Conservation (phyloP, 768 basidiomycete genomes). For the Dendrothele bispora region DNA sequence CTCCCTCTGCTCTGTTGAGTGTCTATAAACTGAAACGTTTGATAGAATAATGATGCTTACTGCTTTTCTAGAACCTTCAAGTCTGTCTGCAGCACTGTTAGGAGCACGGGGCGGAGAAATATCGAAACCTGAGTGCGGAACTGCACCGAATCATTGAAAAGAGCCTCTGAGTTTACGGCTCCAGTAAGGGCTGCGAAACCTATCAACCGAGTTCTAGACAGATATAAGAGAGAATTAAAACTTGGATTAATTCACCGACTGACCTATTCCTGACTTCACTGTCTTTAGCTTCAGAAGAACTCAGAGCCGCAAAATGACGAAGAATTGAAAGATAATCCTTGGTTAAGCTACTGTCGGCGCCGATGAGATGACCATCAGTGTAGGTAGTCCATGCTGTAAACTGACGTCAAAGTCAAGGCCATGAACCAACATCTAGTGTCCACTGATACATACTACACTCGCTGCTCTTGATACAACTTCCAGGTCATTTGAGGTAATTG, state of each 20-base stretch:
- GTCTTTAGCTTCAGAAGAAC: slow-evolving; percentile 55
- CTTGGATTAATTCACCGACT: slow-evolving; percentile 11
- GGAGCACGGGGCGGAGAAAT: slow-evolving; percentile 71
- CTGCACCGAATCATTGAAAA: slow-evolving; percentile 71
- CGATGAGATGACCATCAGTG: slow-evolving; percentile 82
- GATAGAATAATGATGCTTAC: slow-evolving; percentile 41
- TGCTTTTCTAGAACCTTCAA: slow-evolving; percentile 62
- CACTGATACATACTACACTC: slow-evolving; percentile 60
- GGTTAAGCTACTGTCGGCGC: slow-evolving; percentile 70
- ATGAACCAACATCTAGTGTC: slow-evolving; percentile 1
- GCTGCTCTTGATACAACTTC: slow-evolving; percentile 79
- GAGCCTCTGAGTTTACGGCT: slow-evolving; percentile 79
- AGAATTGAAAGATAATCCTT: slow-evolving; percentile 70
- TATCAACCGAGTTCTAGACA: slow-evolving; percentile 73
- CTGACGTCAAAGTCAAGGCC: slow-evolving; percentile 40
- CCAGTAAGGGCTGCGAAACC: slow-evolving; percentile 83
- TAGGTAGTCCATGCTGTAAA: slow-evolving; percentile 93
- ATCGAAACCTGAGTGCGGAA: slow-evolving; percentile 71
- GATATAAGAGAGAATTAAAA: slow-evolving; percentile 6
- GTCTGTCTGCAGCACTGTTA: slow-evolving; percentile 64
- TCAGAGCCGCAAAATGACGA: slow-evolving; percentile 61
- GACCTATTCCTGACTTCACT: slow-evolving; percentile 76
- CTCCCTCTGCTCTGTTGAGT: slow-evolving; percentile 47
- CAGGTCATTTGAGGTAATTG: slow-evolving; percentile 59
- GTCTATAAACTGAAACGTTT: slow-evolving; percentile 8